phyloP scores from a whole-genome alignment of 495 filamentous ascomycete genomes.

The Aspergillus affinis region DNA sequence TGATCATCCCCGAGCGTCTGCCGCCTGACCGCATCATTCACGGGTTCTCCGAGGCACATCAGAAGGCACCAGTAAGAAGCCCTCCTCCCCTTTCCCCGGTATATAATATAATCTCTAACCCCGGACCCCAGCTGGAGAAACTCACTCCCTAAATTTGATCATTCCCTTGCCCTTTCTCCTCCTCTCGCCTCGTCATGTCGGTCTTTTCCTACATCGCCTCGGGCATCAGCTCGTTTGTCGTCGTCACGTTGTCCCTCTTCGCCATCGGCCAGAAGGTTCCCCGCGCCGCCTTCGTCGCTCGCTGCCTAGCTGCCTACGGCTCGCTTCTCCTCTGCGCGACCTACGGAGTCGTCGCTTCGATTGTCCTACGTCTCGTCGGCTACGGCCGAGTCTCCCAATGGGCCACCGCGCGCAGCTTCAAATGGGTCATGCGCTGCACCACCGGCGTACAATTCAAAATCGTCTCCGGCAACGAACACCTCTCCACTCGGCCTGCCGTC shows the following conservation, averaged over 20 bases:
- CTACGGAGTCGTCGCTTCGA: slow-evolving; percentile 77
- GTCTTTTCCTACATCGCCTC: slow-evolving; percentile 47
- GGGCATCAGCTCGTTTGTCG: slow-evolving; percentile 54
- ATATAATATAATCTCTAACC: background rate
- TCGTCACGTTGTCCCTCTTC: slow-evolving; percentile 57
- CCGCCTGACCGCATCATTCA: slow-evolving; percentile 23
- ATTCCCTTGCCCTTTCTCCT: background rate
- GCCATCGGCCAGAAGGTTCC: slow-evolving; percentile 54
- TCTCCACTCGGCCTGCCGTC: slow-evolving; percentile 76
- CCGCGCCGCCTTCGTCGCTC: slow-evolving; percentile 66
- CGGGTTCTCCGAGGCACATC: background rate
- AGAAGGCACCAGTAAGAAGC: slow-evolving; percentile 6
- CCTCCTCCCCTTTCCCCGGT: background rate
- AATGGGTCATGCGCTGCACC: slow-evolving; percentile 70
- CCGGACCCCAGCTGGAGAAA: background rate
- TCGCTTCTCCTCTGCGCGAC: slow-evolving; percentile 60
- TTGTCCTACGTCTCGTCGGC: slow-evolving; percentile 68
- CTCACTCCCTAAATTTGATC: background rate
- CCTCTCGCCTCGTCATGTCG: slow-evolving; percentile 33
- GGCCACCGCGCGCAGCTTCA: slow-evolving; percentile 78
- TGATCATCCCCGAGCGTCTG: slow-evolving; percentile 10
- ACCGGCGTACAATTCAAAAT: slow-evolving; percentile 82
- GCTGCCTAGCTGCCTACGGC: slow-evolving; percentile 69
- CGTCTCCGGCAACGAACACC: slow-evolving; percentile 61
- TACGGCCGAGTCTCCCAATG: slow-evolving; percentile 79